Conservation (phyloP, 202 grass and related monocot species). For the Alloteropsis angusta region DNA sequence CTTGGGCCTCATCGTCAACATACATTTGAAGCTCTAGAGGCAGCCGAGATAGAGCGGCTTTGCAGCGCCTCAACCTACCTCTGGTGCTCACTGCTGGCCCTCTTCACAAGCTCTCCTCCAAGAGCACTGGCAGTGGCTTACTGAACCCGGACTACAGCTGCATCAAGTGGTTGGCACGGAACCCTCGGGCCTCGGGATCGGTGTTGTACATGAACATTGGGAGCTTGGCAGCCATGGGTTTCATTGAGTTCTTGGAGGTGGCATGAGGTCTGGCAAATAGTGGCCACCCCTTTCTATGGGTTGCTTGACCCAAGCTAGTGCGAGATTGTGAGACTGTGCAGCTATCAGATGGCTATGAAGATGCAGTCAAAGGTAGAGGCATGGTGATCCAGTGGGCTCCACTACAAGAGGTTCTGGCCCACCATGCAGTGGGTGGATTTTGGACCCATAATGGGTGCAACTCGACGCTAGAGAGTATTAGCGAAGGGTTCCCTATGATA, state of each 20-base stretch:
- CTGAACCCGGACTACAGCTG: slow-evolving; percentile 33
- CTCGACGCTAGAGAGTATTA: slow-evolving; percentile 47
- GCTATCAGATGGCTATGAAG: slow-evolving; percentile 31
- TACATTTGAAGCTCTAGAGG: background rate
- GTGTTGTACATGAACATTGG: slow-evolving; percentile 72
- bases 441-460: slow-evolving; percentile 70
- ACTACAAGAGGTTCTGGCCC: slow-evolving; percentile 48
- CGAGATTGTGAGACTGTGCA: background rate
- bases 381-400: slow-evolving; percentile 39
- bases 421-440: slow-evolving; percentile 39
- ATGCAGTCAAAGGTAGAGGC: slow-evolving; percentile 12
- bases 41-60: slow-evolving; percentile 21
- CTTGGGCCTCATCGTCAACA: slow-evolving; percentile 42
- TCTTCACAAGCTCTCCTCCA: slow-evolving; percentile 45
- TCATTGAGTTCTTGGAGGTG: slow-evolving; percentile 32
- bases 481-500: slow-evolving; percentile 58
- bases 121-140: slow-evolving; percentile 7
- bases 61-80: background rate
- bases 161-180: slow-evolving; percentile 54
- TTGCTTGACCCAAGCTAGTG: slow-evolving; percentile 28
- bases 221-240: slow-evolving; percentile 41
- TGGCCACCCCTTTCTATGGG: slow-evolving; percentile 44
- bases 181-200: background rate
- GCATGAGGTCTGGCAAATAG: slow-evolving; percentile 51
- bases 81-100: slow-evolving; percentile 27